Percentiles rank a stretch among this genome's conserved stretches.
Evolutionary conservation across 805 yeast genomes (phyloP).

Genomic region (Isabelozyma pseudorhagii): DNA sequence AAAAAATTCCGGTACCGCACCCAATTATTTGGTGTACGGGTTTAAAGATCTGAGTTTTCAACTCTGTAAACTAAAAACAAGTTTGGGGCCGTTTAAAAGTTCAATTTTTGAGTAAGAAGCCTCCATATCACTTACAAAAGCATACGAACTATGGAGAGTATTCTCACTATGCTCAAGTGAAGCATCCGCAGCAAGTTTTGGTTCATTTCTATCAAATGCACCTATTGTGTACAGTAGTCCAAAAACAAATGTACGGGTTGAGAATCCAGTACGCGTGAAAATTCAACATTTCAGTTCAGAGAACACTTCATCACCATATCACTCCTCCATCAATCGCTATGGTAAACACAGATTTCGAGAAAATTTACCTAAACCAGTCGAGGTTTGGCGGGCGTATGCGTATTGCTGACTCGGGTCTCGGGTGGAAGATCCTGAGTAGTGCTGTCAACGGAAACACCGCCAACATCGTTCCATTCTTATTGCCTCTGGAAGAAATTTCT

Average conservation of each 20-base stretch:
- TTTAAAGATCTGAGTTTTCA: no score
- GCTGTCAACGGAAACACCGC: conserved; percentile 41
- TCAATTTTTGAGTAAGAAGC: no score
- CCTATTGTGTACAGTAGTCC: no score
- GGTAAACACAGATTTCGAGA: conserved; percentile 77
- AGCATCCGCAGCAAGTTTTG: no score
- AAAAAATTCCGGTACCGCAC: background rate
- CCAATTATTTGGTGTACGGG: background rate
- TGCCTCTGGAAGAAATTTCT: conserved; percentile 82
- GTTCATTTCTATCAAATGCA: no score
- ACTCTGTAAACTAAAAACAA: no score
- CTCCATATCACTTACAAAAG: no score
- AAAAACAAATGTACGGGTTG: background rate
- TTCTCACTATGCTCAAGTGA: no score
- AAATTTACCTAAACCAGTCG: conserved; percentile 86
- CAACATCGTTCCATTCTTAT: conserved; percentile 62
- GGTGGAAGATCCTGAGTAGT: conserved; percentile 77
- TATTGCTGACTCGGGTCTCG: conserved; percentile 93
- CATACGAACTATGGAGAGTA: no score
- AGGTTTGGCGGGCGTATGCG: conserved; percentile 84
- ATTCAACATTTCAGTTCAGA: background rate
- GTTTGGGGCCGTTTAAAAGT: no score
- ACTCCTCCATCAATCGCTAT: conserved; percentile 11
- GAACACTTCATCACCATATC: background rate
- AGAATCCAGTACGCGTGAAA: background rate